These are phyloP conservation scores for Plasmodium ovale DNA, from an alignment of 169 alveolate species.

Conservation along the genomic window DNA sequence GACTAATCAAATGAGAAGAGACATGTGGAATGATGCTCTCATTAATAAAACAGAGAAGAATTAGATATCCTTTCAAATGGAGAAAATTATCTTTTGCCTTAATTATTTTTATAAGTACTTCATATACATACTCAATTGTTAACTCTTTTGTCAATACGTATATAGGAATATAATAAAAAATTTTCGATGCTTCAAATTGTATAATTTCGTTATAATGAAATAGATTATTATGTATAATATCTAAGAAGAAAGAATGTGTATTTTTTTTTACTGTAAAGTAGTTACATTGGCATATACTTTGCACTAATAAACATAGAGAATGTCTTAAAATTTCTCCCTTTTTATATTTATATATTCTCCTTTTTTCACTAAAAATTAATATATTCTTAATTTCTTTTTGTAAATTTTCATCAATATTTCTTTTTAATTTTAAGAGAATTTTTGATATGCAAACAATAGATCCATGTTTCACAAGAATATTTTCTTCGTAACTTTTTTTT, in stretches of 20 bases:
- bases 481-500: constrained; percentile 73
- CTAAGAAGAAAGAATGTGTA: constrained; percentile 49
- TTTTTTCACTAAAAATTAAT: constrained; percentile 55
- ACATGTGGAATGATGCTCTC: constrained; percentile 37
- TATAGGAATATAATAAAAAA: constrained; percentile 66
- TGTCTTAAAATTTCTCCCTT: constrained; percentile 76
- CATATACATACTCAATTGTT: constrained; percentile 43
- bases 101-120: constrained; percentile 32
- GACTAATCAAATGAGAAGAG: neutral
- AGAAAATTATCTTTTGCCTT: constrained; percentile 54
- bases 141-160: constrained; percentile 1
- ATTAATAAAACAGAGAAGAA: constrained; percentile 41
- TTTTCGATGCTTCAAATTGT: constrained; percentile 73
- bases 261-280: constrained; percentile 55
- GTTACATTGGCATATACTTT: constrained; percentile 72
- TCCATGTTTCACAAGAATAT: constrained; percentile 56
- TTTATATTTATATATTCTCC: constrained; percentile 48
- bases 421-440: constrained; percentile 40
- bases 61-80: constrained; percentile 58
- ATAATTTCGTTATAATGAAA: constrained; percentile 75
- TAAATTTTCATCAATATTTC: constrained; percentile 37
- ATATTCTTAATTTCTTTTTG: constrained; percentile 71
- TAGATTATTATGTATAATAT: constrained; percentile 55
- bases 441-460: constrained; percentile 66
- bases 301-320: constrained; percentile 55